Evolutionary conservation across 345 rosid species (phyloP).

Genomic region (Angophora floribunda): DNA sequence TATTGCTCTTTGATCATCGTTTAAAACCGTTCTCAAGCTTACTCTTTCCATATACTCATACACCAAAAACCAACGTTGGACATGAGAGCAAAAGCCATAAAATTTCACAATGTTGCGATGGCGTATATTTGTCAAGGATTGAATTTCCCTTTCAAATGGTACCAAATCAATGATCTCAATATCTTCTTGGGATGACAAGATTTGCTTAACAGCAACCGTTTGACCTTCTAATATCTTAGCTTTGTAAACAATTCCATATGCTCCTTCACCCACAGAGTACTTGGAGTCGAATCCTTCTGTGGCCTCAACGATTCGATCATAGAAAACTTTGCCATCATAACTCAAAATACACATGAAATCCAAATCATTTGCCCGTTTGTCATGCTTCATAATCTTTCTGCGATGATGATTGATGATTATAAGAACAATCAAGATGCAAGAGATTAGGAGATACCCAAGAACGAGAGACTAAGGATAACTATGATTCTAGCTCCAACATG

Average conservation of each 20-base stretch:
- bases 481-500: accelerated
- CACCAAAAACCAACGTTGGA: neutral
- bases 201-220: neutral
- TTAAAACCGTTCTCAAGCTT: neutral
- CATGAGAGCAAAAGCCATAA: neutral
- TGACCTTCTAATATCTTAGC: neutral
- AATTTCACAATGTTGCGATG: neutral
- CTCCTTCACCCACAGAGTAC: no score
- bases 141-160: neutral
- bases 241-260: no score
- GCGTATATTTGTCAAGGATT: neutral
- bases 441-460: neutral
- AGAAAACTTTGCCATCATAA: no score
- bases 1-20: neutral
- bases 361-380: neutral
- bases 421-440: neutral
- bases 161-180: accelerated
- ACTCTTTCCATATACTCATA: neutral
- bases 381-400: neutral
- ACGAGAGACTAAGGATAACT: neutral
- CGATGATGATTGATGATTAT: neutral
- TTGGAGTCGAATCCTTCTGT: no score
- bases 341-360: neutral
- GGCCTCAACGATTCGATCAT: no score
- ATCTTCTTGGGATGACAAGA: neutral